Evolutionary conservation across 2,329 filamentous ascomycete genomes (phyloP), one percentile per base, ranked within the genome.

Genomic region (Epichloe amarillans): DNA sequence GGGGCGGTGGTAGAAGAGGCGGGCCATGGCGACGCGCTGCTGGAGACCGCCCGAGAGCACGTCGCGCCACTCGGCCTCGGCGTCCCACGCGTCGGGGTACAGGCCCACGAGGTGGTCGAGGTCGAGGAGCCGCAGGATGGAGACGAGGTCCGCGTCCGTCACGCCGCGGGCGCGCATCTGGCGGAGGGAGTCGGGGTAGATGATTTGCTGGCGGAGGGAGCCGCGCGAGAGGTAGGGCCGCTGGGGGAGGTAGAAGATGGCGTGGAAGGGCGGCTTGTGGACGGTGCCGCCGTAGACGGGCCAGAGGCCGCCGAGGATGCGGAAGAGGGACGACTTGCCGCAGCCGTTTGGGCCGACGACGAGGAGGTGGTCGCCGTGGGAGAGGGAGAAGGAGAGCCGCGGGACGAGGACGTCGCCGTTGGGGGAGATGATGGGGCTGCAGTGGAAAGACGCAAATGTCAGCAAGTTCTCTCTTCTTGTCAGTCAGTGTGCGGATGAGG

Each of bases 341-440:
- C 93, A 98, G 38, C 93, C 93, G 64, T 98, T 98, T 21, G 93
- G 93, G 1, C 93, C 93, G 41, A 97, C 87, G 41, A 98, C 93
- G 38, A 98, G 80, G 6, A 98, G 77, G 60, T 98, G 93, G 53
- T 95, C 88, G 50, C 89, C 88, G 1, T 85, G 84, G 51, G 82
- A 79, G 55, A 98, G 87, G 30, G 82, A 81, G 70, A 98, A 98
- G 37, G 87, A 93, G 4, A 98, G 76, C 19, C 84, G 83, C 53
- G 80, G 83, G 50, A 97, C 83, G 3, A 98, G 78, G 12, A 98
- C 86, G 61, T 97, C 93, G 47, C 93, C 93, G 62, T 96, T 97
- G 5, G 93, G 93, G 0, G 89, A 95, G 57, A 98, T 90, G 61
- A 98, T 97, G 23, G 93, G 93, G 0, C 75, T 79, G 38, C 50